phyloP scores from a whole-genome alignment of 176 grass and related monocot genomes.

The Oryza glaberrima region DNA sequence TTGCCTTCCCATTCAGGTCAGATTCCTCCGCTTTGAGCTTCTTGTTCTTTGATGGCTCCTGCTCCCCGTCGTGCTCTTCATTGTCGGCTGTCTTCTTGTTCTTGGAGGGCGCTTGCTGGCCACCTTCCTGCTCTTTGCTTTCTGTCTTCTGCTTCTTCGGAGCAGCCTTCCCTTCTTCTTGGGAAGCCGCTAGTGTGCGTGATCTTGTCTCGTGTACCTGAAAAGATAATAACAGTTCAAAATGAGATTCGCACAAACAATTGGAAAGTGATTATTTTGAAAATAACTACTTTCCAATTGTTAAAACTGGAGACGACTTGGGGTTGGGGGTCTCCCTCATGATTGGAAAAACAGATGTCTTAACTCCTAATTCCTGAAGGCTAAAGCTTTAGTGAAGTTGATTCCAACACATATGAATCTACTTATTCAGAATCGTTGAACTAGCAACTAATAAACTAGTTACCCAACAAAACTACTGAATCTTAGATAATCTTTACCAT shows the following conservation, averaged over 20 bases:
- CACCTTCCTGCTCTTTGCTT: conserved; percentile 44
- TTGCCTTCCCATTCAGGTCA: conserved; percentile 41
- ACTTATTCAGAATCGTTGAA: conserved; percentile 5
- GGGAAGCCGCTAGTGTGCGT: conserved; percentile 41
- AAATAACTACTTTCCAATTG: background rate
- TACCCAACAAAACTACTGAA: background rate
- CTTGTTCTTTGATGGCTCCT: conserved; percentile 45
- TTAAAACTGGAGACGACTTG: background rate
- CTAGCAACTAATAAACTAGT: background rate
- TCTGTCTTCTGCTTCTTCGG: conserved; percentile 47
- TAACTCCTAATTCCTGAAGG: too few species aligned
- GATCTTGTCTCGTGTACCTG: conserved; percentile 74
- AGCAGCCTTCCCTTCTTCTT: conserved; percentile 63
- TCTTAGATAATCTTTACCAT: background rate
- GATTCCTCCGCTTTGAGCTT: conserved; percentile 55
- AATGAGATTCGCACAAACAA: conserved; percentile 5
- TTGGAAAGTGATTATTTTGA: background rate
- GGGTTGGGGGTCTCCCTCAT: background rate
- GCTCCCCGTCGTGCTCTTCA: conserved; percentile 18
- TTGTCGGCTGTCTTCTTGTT: conserved; percentile 43
- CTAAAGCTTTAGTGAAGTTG: background rate
- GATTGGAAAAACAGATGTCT: background rate
- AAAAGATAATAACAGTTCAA: conserved; percentile 2
- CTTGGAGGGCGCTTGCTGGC: conserved; percentile 29
- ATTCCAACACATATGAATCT: background rate